Evolutionary conservation across 805 yeast genomes (phyloP).

Genomic region (Ogataea philodendri): DNA sequence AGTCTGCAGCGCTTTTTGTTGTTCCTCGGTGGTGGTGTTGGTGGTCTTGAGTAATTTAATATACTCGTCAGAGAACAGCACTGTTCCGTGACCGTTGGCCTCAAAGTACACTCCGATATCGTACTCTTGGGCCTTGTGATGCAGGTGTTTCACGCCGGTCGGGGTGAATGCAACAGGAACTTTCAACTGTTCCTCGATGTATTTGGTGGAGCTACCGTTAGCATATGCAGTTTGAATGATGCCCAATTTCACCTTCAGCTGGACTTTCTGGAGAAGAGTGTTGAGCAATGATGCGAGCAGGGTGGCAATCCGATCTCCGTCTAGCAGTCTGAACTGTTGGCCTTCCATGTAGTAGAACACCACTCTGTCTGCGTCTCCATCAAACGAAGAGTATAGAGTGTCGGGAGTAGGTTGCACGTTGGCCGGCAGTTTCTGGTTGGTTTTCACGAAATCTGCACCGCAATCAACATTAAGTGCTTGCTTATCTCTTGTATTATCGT

Average conservation of each 20-base stretch:
- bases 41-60: conserved; percentile 40
- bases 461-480: conserved; percentile 67
- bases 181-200: conserved; percentile 55
- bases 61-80: conserved; percentile 64
- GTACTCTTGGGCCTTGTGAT: conserved; percentile 81
- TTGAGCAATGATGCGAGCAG: conserved; percentile 67
- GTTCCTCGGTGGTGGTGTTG: conserved; percentile 41
- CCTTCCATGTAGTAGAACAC: conserved; percentile 65
- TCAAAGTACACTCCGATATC: conserved; percentile 95
- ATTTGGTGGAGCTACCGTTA: conserved; percentile 85
- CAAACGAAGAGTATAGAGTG: conserved; percentile 76
- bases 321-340: conserved; percentile 55
- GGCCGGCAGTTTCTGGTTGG: conserved; percentile 74
- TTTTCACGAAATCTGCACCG: conserved; percentile 96
- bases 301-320: conserved; percentile 93
- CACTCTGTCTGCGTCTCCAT: conserved; percentile 96
- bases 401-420: conserved; percentile 47
- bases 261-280: conserved; percentile 44
- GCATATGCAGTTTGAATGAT: conserved; percentile 98
- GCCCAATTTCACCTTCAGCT: conserved; percentile 46
- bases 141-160: conserved; percentile 95
- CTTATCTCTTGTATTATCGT: conserved; percentile 55
- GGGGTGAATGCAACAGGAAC: conserved; percentile 86
- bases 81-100: conserved; percentile 99
- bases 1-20: conserved; percentile 49